These are phyloP conservation scores for Erodium moschatum DNA, from an alignment of 441 rosid species.

Conservation along the genomic window DNA sequence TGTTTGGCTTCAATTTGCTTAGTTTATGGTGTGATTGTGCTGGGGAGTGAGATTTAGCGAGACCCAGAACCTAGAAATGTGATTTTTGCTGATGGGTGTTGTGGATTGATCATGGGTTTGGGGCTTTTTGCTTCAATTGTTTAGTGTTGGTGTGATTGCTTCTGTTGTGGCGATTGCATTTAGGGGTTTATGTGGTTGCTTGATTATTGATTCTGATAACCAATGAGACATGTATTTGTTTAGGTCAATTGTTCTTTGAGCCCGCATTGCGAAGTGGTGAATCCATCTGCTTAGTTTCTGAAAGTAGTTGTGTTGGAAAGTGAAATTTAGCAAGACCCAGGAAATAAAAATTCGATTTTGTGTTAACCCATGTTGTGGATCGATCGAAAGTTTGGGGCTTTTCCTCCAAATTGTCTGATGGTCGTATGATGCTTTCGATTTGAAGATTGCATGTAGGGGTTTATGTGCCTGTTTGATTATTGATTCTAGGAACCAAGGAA, in stretches of 20 bases:
- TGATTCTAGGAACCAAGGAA: neutral
- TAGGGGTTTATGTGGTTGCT: neutral
- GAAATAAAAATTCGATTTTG: neutral
- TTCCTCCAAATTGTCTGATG: neutral
- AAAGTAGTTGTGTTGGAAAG: neutral
- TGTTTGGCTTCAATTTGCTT: neutral
- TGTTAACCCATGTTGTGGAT: conserved; percentile 2
- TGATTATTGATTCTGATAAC: neutral
- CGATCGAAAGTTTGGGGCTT: neutral
- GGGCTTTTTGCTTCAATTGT: neutral
- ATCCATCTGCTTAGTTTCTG: neutral
- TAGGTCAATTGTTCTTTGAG: neutral
- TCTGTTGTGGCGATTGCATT: conserved; percentile 1
- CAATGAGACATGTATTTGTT: neutral
- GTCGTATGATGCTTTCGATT: neutral
- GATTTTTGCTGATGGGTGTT: neutral
- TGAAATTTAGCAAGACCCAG: neutral
- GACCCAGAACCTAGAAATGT: neutral
- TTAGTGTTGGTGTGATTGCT: neutral
- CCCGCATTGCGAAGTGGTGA: neutral
- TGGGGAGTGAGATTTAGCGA: neutral
- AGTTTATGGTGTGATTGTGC: neutral
- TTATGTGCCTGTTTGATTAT: neutral
- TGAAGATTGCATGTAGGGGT: neutral
- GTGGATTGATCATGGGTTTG: neutral